Percentiles rank a stretch among this genome's conserved stretches.
Evolutionary conservation across 306 rosid genomes (phyloP).

Genomic region (Rubus parviflorus): DNA sequence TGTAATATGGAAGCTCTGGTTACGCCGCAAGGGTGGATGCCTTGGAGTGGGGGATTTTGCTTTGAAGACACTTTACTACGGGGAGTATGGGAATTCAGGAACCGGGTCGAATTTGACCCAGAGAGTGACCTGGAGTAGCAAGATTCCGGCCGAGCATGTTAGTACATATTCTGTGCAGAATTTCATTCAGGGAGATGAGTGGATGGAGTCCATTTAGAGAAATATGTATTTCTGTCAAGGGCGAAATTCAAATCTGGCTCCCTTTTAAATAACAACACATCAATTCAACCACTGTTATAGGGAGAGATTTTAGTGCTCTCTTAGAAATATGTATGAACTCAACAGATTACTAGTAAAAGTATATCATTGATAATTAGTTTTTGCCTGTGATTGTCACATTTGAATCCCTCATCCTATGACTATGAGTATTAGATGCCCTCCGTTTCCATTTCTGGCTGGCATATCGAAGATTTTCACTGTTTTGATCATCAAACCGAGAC

Average conservation of each 20-base stretch:
- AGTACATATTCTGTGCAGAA: slow-evolving; percentile 51
- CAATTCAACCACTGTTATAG: neutral
- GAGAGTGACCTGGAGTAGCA: slow-evolving; percentile 68
- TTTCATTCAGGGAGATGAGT: slow-evolving; percentile 85
- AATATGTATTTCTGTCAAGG: neutral
- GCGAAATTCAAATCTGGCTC: neutral
- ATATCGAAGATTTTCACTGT: too few species aligned
- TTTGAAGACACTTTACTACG: slow-evolving; percentile 69
- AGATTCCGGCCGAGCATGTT: slow-evolving; percentile 54
- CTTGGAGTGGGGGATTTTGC: slow-evolving; percentile 70
- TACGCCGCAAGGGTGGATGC: slow-evolving; percentile 65
- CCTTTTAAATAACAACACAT: neutral
- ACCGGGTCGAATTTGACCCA: slow-evolving; percentile 41
- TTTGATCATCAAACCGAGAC: too few species aligned
- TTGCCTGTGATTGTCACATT: too few species aligned
- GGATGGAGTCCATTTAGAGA: slow-evolving; percentile 52
- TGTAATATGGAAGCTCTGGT: slow-evolving; percentile 52
- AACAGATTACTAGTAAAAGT: neutral
- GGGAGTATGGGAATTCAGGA: slow-evolving; percentile 62
- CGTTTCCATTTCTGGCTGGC: too few species aligned
- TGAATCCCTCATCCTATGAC: too few species aligned
- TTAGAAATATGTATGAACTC: neutral
- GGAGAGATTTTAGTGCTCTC: neutral
- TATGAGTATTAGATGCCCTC: too few species aligned
- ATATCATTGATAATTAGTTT: too few species aligned